A percentile compares a stretch with the other conserved stretches of the same genome.
Evolutionary conservation across 2,329 filamentous ascomycete species (phyloP).

Genomic region (Hypomyces perniciosus): DNA sequence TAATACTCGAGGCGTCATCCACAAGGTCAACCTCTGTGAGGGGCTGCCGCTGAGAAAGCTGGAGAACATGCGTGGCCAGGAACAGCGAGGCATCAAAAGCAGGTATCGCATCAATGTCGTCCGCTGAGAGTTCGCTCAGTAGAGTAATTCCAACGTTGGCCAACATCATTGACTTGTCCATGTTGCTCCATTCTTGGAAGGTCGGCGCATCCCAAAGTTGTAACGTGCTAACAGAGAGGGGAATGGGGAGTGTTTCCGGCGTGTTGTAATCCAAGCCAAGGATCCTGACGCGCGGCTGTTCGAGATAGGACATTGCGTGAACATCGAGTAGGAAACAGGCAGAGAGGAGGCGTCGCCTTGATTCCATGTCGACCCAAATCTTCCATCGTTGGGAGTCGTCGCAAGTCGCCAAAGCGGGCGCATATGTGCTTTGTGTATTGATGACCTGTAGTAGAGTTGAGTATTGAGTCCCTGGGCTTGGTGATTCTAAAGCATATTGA

Average conservation of each 20-base stretch:
- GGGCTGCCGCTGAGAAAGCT: conserved; percentile 30
- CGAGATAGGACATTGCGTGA: conserved; percentile 49
- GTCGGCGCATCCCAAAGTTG: conserved; percentile 45
- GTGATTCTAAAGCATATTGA: background rate
- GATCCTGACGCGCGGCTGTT: conserved; percentile 35
- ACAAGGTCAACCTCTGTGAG: conserved; percentile 22
- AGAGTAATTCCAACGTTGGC: conserved; percentile 24
- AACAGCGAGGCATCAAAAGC: conserved; percentile 36
- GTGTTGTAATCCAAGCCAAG: conserved; percentile 32
- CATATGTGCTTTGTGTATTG: conserved; percentile 25
- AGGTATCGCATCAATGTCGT: conserved; percentile 29
- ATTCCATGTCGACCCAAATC: conserved; percentile 47
- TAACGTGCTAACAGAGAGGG: conserved; percentile 39
- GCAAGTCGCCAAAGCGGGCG: conserved; percentile 16
- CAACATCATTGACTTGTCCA: conserved; percentile 21
- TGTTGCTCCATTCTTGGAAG: conserved; percentile 40
- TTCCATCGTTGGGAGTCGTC: conserved; percentile 39
- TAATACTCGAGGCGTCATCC: conserved; percentile 19
- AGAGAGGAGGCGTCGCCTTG: conserved; percentile 47
- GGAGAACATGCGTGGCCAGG: conserved; percentile 33
- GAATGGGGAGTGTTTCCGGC: conserved; percentile 34
- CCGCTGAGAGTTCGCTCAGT: conserved; percentile 30
- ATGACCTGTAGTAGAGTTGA: conserved; percentile 35
- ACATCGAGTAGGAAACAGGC: conserved; percentile 53
- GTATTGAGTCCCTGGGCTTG: conserved; percentile 4